Percentiles rank a stretch among this genome's conserved stretches.
Conservation (phyloP, 768 basidiomycete species). For the Sutorius australiensis region DNA sequence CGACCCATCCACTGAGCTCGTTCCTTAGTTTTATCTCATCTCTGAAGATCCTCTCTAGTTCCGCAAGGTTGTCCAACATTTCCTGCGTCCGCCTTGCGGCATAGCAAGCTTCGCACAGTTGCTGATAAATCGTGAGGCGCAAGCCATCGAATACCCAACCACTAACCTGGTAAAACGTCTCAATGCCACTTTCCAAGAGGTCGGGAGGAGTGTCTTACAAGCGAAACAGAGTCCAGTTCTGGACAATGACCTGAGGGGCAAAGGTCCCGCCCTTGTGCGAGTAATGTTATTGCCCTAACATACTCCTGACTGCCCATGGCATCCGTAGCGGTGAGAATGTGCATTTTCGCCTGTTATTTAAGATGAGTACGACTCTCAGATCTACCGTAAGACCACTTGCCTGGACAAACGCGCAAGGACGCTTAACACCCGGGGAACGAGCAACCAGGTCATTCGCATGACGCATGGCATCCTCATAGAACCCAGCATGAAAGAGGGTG, state of each 20-base stretch:
- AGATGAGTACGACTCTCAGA: not conserved
- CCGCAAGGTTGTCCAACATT: not conserved
- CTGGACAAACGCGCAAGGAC: conserved; percentile 10
- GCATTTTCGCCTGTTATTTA: conserved; percentile 14
- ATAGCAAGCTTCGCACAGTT: conserved; percentile 10
- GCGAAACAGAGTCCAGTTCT: conserved; percentile 11
- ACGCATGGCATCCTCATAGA: not conserved
- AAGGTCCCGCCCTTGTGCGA: conserved; percentile 5
- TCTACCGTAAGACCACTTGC: not conserved
- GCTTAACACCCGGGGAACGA: not conserved
- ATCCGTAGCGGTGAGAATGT: conserved; percentile 8
- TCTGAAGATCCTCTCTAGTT: conserved; percentile 4
- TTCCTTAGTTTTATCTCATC: conserved; percentile 7
- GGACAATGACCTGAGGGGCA: conserved; percentile 10
- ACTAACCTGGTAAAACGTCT: conserved; percentile 5
- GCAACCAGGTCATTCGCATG: not conserved
- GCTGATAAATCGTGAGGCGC: conserved; percentile 3
- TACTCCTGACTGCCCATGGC: conserved; percentile 1
- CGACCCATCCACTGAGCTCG: conserved; percentile 6
- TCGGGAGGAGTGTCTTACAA: conserved; percentile 5
- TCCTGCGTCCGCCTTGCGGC: not conserved
- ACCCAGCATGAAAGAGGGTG: conserved; percentile 6
- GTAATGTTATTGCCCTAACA: not conserved
- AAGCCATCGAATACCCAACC: conserved; percentile 18
- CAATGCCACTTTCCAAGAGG: not conserved